Evolutionary conservation across 2,329 filamentous ascomycete genomes (phyloP).

Genomic region (Cylindrodendrum hubeiense): DNA sequence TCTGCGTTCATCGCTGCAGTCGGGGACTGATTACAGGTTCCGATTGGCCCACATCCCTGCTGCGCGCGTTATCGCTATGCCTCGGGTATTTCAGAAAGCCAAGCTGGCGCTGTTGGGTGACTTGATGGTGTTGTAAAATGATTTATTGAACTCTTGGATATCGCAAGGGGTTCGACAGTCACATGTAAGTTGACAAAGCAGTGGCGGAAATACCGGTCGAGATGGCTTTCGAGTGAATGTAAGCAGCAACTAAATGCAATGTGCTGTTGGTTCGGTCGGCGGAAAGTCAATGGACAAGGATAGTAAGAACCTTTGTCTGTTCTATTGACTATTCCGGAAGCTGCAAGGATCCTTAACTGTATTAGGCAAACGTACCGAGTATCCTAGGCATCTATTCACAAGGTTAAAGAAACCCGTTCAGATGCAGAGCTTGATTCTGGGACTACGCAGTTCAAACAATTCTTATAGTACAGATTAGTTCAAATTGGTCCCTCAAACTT

Average conservation of each 20-base stretch:
- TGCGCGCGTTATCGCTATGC: not conserved
- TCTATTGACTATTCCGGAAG: not conserved
- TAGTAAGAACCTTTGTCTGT: not conserved
- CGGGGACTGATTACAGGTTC: not conserved
- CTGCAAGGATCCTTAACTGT: not conserved
- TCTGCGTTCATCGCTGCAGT: not conserved
- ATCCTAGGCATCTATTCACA: not conserved
- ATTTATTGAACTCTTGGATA: not conserved
- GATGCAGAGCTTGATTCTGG: too few species aligned
- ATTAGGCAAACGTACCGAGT: not conserved
- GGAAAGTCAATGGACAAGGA: not conserved
- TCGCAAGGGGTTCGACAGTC: too few species aligned
- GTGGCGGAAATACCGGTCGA: too few species aligned
- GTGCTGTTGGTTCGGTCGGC: not conserved
- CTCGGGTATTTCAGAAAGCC: not conserved
- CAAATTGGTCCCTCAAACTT: too few species aligned
- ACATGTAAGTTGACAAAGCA: too few species aligned
- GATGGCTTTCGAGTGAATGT: too few species aligned
- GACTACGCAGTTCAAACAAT: too few species aligned
- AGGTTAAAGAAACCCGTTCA: too few species aligned
- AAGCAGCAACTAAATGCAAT: too few species aligned
- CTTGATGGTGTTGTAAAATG: not conserved
- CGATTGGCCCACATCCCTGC: not conserved
- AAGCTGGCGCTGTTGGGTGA: not conserved
- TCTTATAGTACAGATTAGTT: too few species aligned